These are phyloP conservation scores for Proteromonas lacertae DNA, from an alignment of 352 stramenopile genomes.

Conservation along the genomic window DNA sequence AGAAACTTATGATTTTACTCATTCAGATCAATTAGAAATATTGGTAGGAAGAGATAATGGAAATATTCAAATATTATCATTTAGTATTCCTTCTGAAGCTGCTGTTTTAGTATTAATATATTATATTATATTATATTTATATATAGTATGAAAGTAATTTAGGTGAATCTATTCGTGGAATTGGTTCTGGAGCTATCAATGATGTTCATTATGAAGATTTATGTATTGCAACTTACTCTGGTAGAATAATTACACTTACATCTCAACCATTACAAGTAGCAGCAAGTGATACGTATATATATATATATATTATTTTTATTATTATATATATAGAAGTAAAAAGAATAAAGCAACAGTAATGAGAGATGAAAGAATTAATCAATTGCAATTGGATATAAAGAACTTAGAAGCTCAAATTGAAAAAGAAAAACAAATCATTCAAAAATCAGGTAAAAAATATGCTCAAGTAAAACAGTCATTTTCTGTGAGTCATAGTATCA, in stretches of 20 bases:
- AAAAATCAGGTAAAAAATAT: too few relatives aligned
- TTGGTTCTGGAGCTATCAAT: conserved; percentile 2
- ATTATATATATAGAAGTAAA: conserved; percentile 36
- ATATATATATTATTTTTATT: conserved; percentile 16
- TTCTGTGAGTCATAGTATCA: too few relatives aligned
- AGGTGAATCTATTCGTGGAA: conserved; percentile 6
- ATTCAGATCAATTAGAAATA: conserved; percentile 4
- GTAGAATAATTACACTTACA: conserved; percentile 1
- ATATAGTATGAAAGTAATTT: conserved; percentile 3
- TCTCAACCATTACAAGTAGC: neutral
- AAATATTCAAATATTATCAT: conserved; percentile 1
- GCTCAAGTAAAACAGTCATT: too few relatives aligned
- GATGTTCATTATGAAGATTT: neutral
- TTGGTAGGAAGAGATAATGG: conserved; percentile 7
- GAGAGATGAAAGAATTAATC: too few relatives aligned
- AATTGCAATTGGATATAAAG: too few relatives aligned
- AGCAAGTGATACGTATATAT: neutral
- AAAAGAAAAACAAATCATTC: too few relatives aligned
- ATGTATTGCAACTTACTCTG: neutral
- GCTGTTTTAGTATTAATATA: neutral
- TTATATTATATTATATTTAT: neutral
- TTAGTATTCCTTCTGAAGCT: neutral
- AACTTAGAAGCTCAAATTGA: too few relatives aligned
- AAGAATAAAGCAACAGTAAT: conserved; percentile 74
- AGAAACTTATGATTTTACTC: conserved; percentile 5